phyloP scores from a whole-genome alignment of 352 stramenopile genomes.

The Albugo laibachii region DNA sequence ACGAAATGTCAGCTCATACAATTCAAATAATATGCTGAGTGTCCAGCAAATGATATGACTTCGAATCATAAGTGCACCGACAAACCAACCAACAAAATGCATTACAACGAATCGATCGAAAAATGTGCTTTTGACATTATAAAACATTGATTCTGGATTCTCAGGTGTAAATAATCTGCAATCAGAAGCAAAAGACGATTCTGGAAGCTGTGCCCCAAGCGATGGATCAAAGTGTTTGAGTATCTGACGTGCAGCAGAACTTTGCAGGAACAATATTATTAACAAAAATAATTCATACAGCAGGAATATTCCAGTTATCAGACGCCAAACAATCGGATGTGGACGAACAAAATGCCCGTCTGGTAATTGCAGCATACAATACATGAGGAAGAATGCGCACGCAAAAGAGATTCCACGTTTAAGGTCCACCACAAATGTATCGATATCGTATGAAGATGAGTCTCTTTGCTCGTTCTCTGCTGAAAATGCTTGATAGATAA shows the following conservation, averaged over 20 bases:
- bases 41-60: conserved; percentile 71
- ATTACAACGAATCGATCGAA: conserved; percentile 80
- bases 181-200: conserved; percentile 66
- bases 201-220: conserved; percentile 53
- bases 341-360: conserved; percentile 75
- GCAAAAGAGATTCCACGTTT: conserved; percentile 68
- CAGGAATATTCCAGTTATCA: conserved; percentile 81
- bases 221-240: conserved; percentile 66
- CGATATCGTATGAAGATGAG: neutral
- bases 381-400: conserved; percentile 69
- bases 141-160: conserved; percentile 54
- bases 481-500: conserved; percentile 73
- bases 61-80: conserved; percentile 69
- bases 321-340: conserved; percentile 80
- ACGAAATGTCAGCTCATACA: conserved; percentile 77
- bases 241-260: conserved; percentile 57
- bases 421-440: conserved; percentile 15
- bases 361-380: conserved; percentile 68
- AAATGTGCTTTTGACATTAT: conserved; percentile 62
- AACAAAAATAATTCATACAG: conserved; percentile 85
- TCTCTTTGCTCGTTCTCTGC: conserved; percentile 14
- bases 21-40: conserved; percentile 68
- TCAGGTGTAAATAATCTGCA: conserved; percentile 76
- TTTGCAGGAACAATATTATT: conserved; percentile 67
- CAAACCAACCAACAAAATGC: conserved; percentile 82